Evolutionary conservation across 1,139 yeast species (phyloP).

Genomic region (Chernovozyma sophiae-reginae): DNA sequence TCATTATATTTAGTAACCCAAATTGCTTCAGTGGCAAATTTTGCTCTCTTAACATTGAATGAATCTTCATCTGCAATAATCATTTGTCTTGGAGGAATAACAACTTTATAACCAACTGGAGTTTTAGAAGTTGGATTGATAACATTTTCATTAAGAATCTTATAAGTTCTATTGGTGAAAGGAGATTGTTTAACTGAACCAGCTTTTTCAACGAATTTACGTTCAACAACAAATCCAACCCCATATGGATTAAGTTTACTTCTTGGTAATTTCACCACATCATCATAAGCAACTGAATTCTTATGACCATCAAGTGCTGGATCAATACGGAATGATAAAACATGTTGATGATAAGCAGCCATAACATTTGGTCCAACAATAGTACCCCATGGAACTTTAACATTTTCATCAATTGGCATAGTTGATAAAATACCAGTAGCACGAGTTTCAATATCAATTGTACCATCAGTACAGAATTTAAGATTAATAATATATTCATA

Average conservation of each 20-base stretch:
- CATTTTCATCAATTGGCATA: slow-evolving; percentile 78
- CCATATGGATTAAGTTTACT: slow-evolving; percentile 66
- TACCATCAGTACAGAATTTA: slow-evolving; percentile 80
- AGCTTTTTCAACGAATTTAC: slow-evolving; percentile 65
- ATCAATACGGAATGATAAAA: slow-evolving; percentile 79
- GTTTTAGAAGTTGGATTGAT: slow-evolving; percentile 71
- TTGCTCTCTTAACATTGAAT: slow-evolving; percentile 62
- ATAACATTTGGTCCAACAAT: slow-evolving; percentile 80
- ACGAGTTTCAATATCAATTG: slow-evolving; percentile 76
- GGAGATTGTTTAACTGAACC: slow-evolving; percentile 75
- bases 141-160: slow-evolving; percentile 73
- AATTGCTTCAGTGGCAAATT: slow-evolving; percentile 67
- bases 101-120: slow-evolving; percentile 81
- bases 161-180: slow-evolving; percentile 70
- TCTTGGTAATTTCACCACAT: slow-evolving; percentile 61
- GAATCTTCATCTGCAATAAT: slow-evolving; percentile 64
- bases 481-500: slow-evolving; percentile 80
- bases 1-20: slow-evolving; percentile 77
- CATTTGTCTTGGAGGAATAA: slow-evolving; percentile 75
- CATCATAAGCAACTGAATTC: slow-evolving; percentile 74
- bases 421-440: slow-evolving; percentile 86
- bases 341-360: slow-evolving; percentile 89
- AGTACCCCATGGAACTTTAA: slow-evolving; percentile 78
- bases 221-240: slow-evolving; percentile 67
- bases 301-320: slow-evolving; percentile 85